Evolutionary conservation across 805 yeast species (phyloP).

Genomic region (Yarrowia sp.): DNA sequence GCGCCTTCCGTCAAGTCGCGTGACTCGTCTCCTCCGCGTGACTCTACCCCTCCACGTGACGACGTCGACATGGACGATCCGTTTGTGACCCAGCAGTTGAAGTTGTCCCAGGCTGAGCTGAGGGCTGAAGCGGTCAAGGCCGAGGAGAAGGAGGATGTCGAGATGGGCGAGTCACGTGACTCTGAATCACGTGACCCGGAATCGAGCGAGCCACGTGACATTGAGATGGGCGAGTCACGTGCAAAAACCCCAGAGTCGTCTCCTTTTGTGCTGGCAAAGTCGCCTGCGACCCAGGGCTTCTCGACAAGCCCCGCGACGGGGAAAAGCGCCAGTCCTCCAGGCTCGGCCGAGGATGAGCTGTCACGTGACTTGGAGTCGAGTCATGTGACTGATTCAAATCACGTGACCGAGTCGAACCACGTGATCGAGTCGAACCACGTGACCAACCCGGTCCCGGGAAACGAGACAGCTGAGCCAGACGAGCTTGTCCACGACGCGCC

Average conservation of each 20-base stretch:
- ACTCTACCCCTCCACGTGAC: background rate
- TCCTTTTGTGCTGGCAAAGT: background rate
- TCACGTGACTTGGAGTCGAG: background rate
- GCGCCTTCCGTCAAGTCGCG: background rate
- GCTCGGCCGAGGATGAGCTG: background rate
- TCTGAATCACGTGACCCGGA: background rate
- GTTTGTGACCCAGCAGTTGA: background rate
- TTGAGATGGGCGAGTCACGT: background rate
- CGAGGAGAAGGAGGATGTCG: background rate
- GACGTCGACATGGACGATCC: conserved; percentile 8
- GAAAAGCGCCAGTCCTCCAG: background rate
- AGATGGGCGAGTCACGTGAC: background rate
- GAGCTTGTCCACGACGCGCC: too few species aligned
- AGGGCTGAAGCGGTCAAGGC: too few species aligned
- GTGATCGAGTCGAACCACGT: background rate
- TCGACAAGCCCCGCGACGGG: background rate
- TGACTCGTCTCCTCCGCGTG: background rate
- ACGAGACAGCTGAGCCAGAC: too few species aligned
- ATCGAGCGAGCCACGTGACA: background rate
- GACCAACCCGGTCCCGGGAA: background rate
- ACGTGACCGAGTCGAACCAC: background rate
- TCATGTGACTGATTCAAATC: background rate
- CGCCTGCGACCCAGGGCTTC: background rate
- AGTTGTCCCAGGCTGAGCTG: background rate
- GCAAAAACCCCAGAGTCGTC: background rate